Evolutionary conservation across 2,329 filamentous ascomycete species (phyloP), one percentile per base, ranked within the genome.

Genomic region (Chrysoporthe austroafricana): DNA sequence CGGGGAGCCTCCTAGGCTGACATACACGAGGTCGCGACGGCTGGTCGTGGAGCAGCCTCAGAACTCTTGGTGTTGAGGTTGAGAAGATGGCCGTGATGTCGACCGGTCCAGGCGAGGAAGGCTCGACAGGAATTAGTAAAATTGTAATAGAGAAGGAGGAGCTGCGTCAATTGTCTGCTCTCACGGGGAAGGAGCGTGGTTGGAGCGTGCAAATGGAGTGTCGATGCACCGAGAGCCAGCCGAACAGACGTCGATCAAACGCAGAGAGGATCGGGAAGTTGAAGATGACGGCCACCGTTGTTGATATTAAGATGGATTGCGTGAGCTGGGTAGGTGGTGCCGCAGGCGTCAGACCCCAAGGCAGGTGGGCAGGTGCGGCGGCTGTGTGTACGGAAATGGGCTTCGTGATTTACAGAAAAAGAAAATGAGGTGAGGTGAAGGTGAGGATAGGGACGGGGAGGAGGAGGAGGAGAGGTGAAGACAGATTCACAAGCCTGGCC

Each of bases 1-100:
- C 43, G 16, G 43, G 16, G 52, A 32, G 13, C 44, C 58, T 62
- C 56, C 44, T 16, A 58, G 54, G 16, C 61, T 63, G 46, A 61
- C 62, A 70, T 66, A 63, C 46, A 57, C 26, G 26, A 59, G 43
- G 42, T 64, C 62, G 42, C 52, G 54, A 58, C 36, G 43, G 34
- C 9, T 26, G 59, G 16, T n/a, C 43, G 59, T 39, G 54, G n/a
- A 11, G 34, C 54, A 57, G 54, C 54, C 54, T n/a, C 34, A 13
- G 7, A 57, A 18, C 39, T 3, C 5, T 57, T 57, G 54, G 34
- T n/a, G 16, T 57, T 7, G 54, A n/a, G 16, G 34, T 54, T n/a
- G 9, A n/a, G 54, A 57, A 57, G 16, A 39, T 18, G 32, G 43
- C 11, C 21, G 26, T 32, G 7, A 8, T 5, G 54, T 18, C 34